Evolutionary conservation across 2,329 filamentous ascomycete species (phyloP), one percentile per base, ranked within the genome.

Genomic region (Fusarium stilboides): DNA sequence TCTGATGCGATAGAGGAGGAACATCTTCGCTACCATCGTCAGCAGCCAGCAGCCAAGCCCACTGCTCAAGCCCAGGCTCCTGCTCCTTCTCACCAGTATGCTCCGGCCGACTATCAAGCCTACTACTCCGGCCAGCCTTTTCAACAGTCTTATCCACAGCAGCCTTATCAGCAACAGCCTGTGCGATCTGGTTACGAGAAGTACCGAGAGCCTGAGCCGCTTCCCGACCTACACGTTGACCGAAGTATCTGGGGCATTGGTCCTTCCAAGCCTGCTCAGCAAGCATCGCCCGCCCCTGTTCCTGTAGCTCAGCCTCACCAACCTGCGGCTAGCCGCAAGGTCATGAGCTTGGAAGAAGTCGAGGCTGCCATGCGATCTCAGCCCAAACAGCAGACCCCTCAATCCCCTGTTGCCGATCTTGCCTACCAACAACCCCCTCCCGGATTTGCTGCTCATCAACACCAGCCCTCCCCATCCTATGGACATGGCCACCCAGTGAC

Each of bases 281-380:
- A 77, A 50, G 63, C 77, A 24, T 73, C 78, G 51, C 74, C 78
- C 68, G 73, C 77, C 26, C 71, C 73, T 37, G 74, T 72, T 46
- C 65, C 74, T 46, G 49, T 54, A 19, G 44, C 50, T 22, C 70
- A 68, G 19, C 50, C 54, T 34, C 20, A 56, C 45, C 74, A 75
- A 34, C 69, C 78, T 34, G 69, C 75, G 49, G 69, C 77, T 19
- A 77, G 86, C 42, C 89, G 90, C 75, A 98, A 94, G 83, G 91
- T 98, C 82, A 91, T 99, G 92, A 98, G 94, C 75, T 80, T 99
- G 75, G 96, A 98, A 78, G 96, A 99, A 82, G 94, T 99, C 20
- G 96, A 99, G 82, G 95, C 95, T 55, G 91, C 94, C 69, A 94
- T 99, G 91, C 89, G 92, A 63, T 86, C 88, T 34, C 91, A 94